Conservation (phyloP, 345 rosid species). For the Salix udensis region DNA sequence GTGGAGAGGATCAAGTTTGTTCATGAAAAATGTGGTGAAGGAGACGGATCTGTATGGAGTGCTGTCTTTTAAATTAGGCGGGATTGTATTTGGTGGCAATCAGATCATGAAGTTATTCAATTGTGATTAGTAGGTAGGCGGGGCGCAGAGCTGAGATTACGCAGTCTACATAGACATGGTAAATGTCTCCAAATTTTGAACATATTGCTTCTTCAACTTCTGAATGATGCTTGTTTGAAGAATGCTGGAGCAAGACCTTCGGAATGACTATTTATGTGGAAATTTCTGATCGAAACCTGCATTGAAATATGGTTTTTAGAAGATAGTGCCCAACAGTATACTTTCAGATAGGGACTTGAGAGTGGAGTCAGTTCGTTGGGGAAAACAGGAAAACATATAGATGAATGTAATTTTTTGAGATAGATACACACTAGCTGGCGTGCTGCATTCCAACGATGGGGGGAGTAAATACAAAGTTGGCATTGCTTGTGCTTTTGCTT, state of each 20-base stretch:
- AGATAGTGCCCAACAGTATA: not conserved
- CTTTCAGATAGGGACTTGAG: not conserved
- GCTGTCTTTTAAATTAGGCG: conserved; percentile 25
- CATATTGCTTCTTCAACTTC: not conserved
- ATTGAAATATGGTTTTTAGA: not conserved
- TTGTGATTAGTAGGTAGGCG: not conserved
- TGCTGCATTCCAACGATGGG: not conserved
- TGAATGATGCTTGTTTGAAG: not conserved
- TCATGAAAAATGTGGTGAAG: conserved; percentile 86
- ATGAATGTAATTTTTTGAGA: not conserved
- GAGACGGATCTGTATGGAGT: conserved; percentile 83
- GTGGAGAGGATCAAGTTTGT: conserved; percentile 83
- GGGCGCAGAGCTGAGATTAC: not conserved
- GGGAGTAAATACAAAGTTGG: not conserved
- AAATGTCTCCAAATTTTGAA: not conserved
- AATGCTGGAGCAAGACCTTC: not conserved
- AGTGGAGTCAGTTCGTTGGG: not conserved
- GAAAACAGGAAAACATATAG: not conserved
- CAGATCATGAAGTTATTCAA: not conserved
- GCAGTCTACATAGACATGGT: not conserved
- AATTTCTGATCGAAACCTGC: not conserved
- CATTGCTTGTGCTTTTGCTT: not conserved
- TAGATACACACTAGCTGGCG: not conserved
- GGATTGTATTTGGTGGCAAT: not conserved
- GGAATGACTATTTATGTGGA: not conserved